phyloP scores from a whole-genome alignment of 2,329 filamentous ascomycete genomes.

The Venturia carpophila region DNA sequence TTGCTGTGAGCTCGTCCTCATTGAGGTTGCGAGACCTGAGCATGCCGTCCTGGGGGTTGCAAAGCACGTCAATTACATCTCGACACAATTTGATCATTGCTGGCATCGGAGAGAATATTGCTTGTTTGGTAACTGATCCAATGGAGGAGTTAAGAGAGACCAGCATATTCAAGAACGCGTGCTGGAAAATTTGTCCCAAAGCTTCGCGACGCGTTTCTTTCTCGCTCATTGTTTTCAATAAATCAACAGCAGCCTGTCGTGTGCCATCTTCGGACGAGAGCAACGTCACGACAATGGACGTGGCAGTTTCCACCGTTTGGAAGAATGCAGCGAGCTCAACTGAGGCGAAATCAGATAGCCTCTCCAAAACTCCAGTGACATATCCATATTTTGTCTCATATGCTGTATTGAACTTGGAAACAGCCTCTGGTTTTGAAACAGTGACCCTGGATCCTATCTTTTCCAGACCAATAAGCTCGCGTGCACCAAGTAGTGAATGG shows the following conservation, averaged over 20 bases:
- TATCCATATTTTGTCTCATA: conserved; percentile 55
- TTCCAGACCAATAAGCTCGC: conserved; percentile 67
- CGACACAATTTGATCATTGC: conserved; percentile 54
- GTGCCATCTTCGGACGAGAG: conserved; percentile 74
- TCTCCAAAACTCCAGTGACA: conserved; percentile 67
- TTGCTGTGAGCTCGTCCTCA: conserved; percentile 53
- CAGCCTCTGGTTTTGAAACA: conserved; percentile 43
- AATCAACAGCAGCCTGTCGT: conserved; percentile 69
- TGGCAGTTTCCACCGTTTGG: conserved; percentile 57
- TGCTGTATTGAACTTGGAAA: conserved; percentile 68
- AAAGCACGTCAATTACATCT: conserved; percentile 56
- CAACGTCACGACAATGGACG: conserved; percentile 68
- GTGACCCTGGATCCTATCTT: conserved; percentile 46
- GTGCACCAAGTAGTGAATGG: conserved; percentile 62
- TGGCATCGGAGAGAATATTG: conserved; percentile 52
- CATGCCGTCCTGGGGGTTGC: conserved; percentile 54
- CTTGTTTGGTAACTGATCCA: conserved; percentile 47
- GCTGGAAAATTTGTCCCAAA: conserved; percentile 51
- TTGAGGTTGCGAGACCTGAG: conserved; percentile 53
- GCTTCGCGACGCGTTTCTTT: conserved; percentile 57
- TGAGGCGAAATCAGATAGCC: conserved; percentile 64
- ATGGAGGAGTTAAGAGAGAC: conserved; percentile 50
- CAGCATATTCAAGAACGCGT: conserved; percentile 49
- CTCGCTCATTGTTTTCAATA: conserved; percentile 74
- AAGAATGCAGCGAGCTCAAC: conserved; percentile 61